Percentiles rank a stretch among this genome's conserved stretches.
These are phyloP conservation scores for Saccharomycopsis oosterbeekiorum DNA, from an alignment of 805 yeast species.

Conservation along the genomic window DNA sequence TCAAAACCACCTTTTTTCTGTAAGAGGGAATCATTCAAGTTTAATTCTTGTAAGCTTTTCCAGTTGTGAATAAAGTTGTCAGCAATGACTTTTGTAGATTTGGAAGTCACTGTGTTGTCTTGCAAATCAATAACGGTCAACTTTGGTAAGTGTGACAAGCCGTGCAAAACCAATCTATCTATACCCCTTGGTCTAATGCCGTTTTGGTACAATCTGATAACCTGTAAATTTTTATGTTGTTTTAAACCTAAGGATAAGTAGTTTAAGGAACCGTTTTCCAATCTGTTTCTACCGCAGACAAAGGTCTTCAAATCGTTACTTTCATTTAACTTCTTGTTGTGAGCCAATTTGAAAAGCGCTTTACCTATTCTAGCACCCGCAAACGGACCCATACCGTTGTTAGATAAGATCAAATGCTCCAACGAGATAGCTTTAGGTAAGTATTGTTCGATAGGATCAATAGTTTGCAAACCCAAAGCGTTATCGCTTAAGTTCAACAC, in stretches of 20 bases:
- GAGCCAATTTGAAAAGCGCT: slow-evolving; percentile 64
- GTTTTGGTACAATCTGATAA: slow-evolving; percentile 80
- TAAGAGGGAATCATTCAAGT: slow-evolving; percentile 81
- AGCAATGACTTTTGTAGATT: slow-evolving; percentile 59
- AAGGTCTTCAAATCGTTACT: slow-evolving; percentile 55
- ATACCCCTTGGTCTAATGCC: slow-evolving; percentile 96
- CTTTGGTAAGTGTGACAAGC: slow-evolving; percentile 51
- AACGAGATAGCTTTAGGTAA: slow-evolving; percentile 66
- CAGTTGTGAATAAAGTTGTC: slow-evolving; percentile 54
- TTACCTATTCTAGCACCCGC: slow-evolving; percentile 93
- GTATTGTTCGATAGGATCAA: slow-evolving; percentile 77
- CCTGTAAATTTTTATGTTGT: slow-evolving; percentile 64
- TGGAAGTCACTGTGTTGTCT: slow-evolving; percentile 83
- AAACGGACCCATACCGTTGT: slow-evolving; percentile 97
- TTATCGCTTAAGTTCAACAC: slow-evolving; percentile 84
- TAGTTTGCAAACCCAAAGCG: slow-evolving; percentile 94
- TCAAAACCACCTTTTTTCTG: slow-evolving; percentile 64
- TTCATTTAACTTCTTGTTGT: slow-evolving; percentile 37
- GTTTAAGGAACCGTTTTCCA: slow-evolving; percentile 88
- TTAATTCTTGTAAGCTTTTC: slow-evolving; percentile 55
- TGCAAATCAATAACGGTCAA: slow-evolving; percentile 75
- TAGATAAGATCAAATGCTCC: slow-evolving; percentile 79
- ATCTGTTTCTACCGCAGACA: slow-evolving; percentile 93
- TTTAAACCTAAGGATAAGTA: slow-evolving; percentile 78
- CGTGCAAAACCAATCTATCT: slow-evolving; percentile 58